phyloP scores from a whole-genome alignment of 2,329 filamentous ascomycete genomes.

The Alternaria triticina region DNA sequence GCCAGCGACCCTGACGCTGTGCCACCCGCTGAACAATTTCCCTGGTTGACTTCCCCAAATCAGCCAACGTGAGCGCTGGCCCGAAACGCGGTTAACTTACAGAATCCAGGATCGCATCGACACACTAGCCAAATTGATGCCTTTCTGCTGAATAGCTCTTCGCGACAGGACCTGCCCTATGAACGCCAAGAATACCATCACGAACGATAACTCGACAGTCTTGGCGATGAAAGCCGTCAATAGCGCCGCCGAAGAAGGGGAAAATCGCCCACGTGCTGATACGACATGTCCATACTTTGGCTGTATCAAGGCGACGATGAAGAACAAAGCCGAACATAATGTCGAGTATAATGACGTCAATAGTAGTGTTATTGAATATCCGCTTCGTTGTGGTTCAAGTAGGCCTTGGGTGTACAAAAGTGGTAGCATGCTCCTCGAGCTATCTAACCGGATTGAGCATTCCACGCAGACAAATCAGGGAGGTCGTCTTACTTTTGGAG shows the following conservation, averaged over 20 bases:
- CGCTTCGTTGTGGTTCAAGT: slow-evolving; percentile 5
- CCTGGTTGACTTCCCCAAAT: slow-evolving; percentile 58
- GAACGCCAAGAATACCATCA: slow-evolving; percentile 73
- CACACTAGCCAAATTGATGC: slow-evolving; percentile 6
- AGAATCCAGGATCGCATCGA: slow-evolving; percentile 14
- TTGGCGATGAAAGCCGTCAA: slow-evolving; percentile 72
- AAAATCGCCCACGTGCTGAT: slow-evolving; percentile 55
- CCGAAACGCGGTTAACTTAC: background rate
- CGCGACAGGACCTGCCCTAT: slow-evolving; percentile 68
- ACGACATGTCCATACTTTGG: slow-evolving; percentile 65
- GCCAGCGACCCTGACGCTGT: slow-evolving; percentile 66
- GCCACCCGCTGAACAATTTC: slow-evolving; percentile 70
- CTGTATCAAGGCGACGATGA: slow-evolving; percentile 64
- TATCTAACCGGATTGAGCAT: slow-evolving; percentile 5
- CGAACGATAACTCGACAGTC: slow-evolving; percentile 75
- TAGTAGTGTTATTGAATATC: slow-evolving; percentile 25
- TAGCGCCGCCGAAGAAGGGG: slow-evolving; percentile 67
- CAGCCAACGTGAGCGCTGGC: background rate
- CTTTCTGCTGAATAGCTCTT: slow-evolving; percentile 7
- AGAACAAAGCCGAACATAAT: slow-evolving; percentile 64
- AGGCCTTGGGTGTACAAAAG: slow-evolving; percentile 6
- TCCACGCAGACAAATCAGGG: background rate
- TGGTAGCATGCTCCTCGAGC: slow-evolving; percentile 7
- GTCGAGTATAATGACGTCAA: slow-evolving; percentile 64
- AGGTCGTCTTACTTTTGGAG: slow-evolving; percentile 1